Evolutionary conservation across 805 yeast species (phyloP).

Genomic region (Pichia manshurica): DNA sequence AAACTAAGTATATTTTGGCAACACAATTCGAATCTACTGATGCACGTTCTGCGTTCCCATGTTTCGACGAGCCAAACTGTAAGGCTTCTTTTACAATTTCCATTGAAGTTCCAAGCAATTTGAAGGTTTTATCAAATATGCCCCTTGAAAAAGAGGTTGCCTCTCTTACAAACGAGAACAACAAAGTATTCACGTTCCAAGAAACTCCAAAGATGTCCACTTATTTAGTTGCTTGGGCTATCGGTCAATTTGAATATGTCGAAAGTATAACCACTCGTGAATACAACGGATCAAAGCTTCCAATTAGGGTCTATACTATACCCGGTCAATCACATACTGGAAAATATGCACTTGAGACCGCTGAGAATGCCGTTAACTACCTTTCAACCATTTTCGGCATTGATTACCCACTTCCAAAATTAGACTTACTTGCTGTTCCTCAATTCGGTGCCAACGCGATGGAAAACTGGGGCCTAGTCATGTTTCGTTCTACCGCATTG

Average conservation of each 20-base stretch:
- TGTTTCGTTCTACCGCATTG: conserved; percentile 55
- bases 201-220: conserved; percentile 52
- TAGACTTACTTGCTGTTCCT: conserved; percentile 75
- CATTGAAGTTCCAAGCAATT: conserved; percentile 29
- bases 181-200: conserved; percentile 34
- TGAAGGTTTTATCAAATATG: conserved; percentile 42
- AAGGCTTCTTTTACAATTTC: conserved; percentile 52
- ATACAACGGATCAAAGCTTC: conserved; percentile 38
- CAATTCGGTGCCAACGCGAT: conserved; percentile 80
- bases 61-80: conserved; percentile 50
- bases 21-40: conserved; percentile 58
- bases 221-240: conserved; percentile 53
- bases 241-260: conserved; percentile 50
- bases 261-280: conserved; percentile 38
- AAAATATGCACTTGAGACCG: conserved; percentile 40
- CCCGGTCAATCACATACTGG: conserved; percentile 45
- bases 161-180: neutral
- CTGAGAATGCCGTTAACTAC: conserved; percentile 46
- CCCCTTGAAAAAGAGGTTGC: conserved; percentile 27
- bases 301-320: conserved; percentile 49
- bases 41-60: conserved; percentile 55
- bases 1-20: conserved; percentile 36
- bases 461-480: conserved; percentile 87
- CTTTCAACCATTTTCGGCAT: conserved; percentile 44
- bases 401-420: conserved; percentile 72